These are phyloP conservation scores for Fraxinus baroniana DNA, from an alignment of 305 asterid genomes.

Conservation along the genomic window DNA sequence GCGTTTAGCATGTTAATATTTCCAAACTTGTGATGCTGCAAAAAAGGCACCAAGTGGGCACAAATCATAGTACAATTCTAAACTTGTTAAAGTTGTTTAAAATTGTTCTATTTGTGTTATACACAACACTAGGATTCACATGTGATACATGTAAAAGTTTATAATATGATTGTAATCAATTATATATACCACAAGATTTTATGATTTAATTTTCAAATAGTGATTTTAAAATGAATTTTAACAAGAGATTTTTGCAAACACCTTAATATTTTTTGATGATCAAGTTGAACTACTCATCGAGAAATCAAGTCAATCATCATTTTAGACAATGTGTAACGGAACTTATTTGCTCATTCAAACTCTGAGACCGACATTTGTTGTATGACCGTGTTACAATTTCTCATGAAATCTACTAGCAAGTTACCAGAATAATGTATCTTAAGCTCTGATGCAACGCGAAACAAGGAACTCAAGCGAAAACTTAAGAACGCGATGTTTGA, in stretches of 20 bases:
- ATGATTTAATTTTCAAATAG: background rate
- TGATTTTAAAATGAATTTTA: background rate
- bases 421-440: background rate
- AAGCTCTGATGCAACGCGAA: too few relatives aligned
- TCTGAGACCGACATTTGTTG: background rate
- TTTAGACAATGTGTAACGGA: background rate
- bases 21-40: background rate
- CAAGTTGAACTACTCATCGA: background rate
- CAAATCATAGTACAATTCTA: background rate
- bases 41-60: background rate
- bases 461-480: background rate
- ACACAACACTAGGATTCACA: background rate
- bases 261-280: background rate
- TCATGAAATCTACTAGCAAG: background rate
- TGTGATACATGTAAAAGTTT: background rate
- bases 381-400: background rate
- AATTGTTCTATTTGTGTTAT: background rate
- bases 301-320: background rate
- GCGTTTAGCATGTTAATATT: background rate
- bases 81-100: background rate
- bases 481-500: too few relatives aligned
- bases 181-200: background rate
- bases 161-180: background rate
- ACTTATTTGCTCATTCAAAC: background rate
- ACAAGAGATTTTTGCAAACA: background rate